Evolutionary conservation across 2,329 filamentous ascomycete species (phyloP).

Genomic region (Aspergillus fumigatus): DNA sequence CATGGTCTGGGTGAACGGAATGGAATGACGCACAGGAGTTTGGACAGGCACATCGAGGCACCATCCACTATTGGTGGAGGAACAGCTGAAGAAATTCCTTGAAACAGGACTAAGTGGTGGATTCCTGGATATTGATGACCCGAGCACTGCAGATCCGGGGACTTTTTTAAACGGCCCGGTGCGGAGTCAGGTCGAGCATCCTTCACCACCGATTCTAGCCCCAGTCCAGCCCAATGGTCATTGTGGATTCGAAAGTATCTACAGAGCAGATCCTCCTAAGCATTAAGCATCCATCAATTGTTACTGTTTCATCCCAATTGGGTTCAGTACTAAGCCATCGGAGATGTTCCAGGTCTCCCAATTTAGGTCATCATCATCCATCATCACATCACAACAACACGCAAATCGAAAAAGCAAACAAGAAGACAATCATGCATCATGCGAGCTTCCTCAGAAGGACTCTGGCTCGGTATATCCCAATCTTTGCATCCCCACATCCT

Average conservation of each 20-base stretch:
- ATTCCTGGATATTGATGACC: not conserved
- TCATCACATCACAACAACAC: slow-evolving; percentile 9
- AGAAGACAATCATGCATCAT: slow-evolving; percentile 13
- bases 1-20: not conserved
- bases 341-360: not conserved
- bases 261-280: not conserved
- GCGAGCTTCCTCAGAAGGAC: slow-evolving; percentile 10
- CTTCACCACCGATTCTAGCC: not conserved
- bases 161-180: not conserved
- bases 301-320: not conserved
- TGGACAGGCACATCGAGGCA: not conserved
- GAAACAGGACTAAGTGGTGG: not conserved
- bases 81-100: slow-evolving; percentile 5
- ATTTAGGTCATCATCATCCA: slow-evolving; percentile 4
- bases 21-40: not conserved
- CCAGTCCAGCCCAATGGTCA: not conserved
- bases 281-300: not conserved
- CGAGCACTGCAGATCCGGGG: not conserved
- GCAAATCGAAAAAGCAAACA: slow-evolving; percentile 8
- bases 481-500: slow-evolving; percentile 4
- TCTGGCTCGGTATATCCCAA: slow-evolving; percentile 3
- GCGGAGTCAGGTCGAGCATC: not conserved
- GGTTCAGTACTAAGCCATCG: not conserved
- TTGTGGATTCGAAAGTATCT: no score
- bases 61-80: slow-evolving; percentile 15